These are phyloP conservation scores for Oenanthe sinensis DNA, from an alignment of 129 eudicot genomes.

Conservation along the genomic window DNA sequence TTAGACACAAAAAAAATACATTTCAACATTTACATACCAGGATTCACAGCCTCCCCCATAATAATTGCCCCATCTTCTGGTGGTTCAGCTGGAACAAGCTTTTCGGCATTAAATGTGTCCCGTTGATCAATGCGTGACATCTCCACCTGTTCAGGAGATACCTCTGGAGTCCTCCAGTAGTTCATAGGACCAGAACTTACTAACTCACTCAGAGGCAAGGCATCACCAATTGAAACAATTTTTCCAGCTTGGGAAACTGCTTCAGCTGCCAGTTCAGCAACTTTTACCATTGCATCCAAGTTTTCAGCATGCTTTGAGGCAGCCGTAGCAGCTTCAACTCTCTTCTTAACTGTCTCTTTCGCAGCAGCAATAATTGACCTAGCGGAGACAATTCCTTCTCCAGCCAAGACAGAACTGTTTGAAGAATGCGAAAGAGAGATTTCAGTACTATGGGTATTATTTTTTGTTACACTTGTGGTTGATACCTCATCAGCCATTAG, in stretches of 20 bases:
- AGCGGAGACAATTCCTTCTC: slow-evolving; percentile 26
- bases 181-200: slow-evolving; percentile 63
- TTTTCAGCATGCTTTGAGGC: slow-evolving; percentile 96
- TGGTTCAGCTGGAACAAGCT: slow-evolving; percentile 19
- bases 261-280: slow-evolving; percentile 94
- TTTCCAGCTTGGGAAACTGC: slow-evolving; percentile 95
- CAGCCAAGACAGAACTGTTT: slow-evolving; percentile 24
- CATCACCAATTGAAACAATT: slow-evolving; percentile 69
- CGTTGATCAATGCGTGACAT: slow-evolving; percentile 11
- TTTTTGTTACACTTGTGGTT: slow-evolving; percentile 18
- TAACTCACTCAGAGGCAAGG: slow-evolving; percentile 41
- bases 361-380: slow-evolving; percentile 66
- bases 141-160: slow-evolving; percentile 16
- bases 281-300: slow-evolving; percentile 76
- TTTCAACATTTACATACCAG: slow-evolving; percentile 19
- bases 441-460: slow-evolving; percentile 9
- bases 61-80: slow-evolving; percentile 23
- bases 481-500: slow-evolving; percentile 84
- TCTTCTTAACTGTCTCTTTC: slow-evolving; percentile 74
- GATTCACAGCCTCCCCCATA: slow-evolving; percentile 17
- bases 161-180: slow-evolving; percentile 48
- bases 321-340: slow-evolving; percentile 87
- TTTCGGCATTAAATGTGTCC: slow-evolving; percentile 16
- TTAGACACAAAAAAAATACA: slow-evolving; percentile 14
- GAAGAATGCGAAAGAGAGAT: slow-evolving; percentile 8